Evolutionary conservation across 202 grass and related monocot genomes (phyloP), one percentile per base, ranked within the genome.

Genomic region (Panicum virgatum): DNA sequence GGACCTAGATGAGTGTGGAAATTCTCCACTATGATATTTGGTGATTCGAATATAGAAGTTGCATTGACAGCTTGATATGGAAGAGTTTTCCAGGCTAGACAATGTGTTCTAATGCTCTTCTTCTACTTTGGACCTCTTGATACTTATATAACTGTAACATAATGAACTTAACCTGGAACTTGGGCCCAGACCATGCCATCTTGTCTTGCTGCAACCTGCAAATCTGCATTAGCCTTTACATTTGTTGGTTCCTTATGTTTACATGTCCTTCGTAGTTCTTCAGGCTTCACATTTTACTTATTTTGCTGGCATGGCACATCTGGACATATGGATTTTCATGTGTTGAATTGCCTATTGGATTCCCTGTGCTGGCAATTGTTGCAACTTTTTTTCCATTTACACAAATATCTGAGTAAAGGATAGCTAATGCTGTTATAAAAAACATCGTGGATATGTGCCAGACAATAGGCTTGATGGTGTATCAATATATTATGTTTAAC

Each of bases 11-110:
- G n/a, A n/a, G n/a, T n/a, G n/a, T n/a, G n/a, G n/a, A n/a, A 77
- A 38, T 94, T 94, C 62, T 80, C 73, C 57, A 88, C 78, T 12
- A 78, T 63, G 27, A 80, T 52, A 75, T 87, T 86, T 39, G 54
- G 82, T 47, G 80, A 86, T 34, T 34, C 4, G 32, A 44, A 44
- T 44, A 52, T 52, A 80, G 60, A 80, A 60, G 36, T 78, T 32
- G 52, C 38, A n/a, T 72, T 53, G 30, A 36, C 44, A 40, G 1
- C 11, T 13, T 12, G 25, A 61, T 40, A 63, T 29, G 53, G 42
- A 70, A 69, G 54, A 57, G 10, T 9, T 67, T 81, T 73, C 45
- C 8, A 46, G 40, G 57, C 4, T 37, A 46, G 76, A 62, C 10
- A 46, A 45, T 36, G 46, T 56, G 47, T 72, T 65, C n/a, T 70